phyloP scores from a whole-genome alignment of 306 rosid genomes.

The Crataegus laevigata region DNA sequence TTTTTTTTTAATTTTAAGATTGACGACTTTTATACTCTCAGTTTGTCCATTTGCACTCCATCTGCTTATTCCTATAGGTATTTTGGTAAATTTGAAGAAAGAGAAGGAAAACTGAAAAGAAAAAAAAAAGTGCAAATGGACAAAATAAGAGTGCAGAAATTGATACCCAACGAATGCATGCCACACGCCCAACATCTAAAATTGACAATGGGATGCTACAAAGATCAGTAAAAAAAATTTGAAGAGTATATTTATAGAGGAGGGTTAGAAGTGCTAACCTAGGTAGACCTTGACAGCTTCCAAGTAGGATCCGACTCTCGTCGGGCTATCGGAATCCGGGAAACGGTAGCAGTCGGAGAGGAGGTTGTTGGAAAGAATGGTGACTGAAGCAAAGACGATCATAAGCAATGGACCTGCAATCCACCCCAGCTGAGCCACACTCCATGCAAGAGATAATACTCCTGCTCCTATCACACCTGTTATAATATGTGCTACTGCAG shows the following conservation, averaged over 20 bases:
- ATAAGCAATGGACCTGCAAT: slow-evolving; percentile 43
- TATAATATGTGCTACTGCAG: slow-evolving; percentile 55
- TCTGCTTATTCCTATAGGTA: not conserved
- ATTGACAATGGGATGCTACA: not conserved
- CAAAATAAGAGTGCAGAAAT: too few relatives aligned
- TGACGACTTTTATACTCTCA: too few relatives aligned
- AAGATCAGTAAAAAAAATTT: not conserved
- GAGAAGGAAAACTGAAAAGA: not conserved
- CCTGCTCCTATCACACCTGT: slow-evolving; percentile 85
- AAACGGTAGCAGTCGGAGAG: slow-evolving; percentile 46
- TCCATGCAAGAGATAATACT: slow-evolving; percentile 73
- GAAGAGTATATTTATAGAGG: too few relatives aligned
- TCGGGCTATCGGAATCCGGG: slow-evolving; percentile 38
- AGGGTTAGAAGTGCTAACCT: slow-evolving; percentile 10
- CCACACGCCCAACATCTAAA: not conserved
- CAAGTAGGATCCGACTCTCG: slow-evolving; percentile 25
- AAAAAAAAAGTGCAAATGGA: too few relatives aligned
- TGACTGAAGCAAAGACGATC: slow-evolving; percentile 40
- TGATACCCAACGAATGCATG: not conserved
- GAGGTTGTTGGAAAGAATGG: slow-evolving; percentile 37
- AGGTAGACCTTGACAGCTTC: slow-evolving; percentile 40
- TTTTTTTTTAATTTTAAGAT: too few relatives aligned
- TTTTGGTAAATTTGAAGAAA: not conserved
- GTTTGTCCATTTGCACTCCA: not conserved
- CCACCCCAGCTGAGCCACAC: slow-evolving; percentile 78